Percentiles rank a stretch among this genome's conserved stretches.
Evolutionary conservation across 331 rosid genomes (phyloP).

Genomic region (Malus hybrid): DNA sequence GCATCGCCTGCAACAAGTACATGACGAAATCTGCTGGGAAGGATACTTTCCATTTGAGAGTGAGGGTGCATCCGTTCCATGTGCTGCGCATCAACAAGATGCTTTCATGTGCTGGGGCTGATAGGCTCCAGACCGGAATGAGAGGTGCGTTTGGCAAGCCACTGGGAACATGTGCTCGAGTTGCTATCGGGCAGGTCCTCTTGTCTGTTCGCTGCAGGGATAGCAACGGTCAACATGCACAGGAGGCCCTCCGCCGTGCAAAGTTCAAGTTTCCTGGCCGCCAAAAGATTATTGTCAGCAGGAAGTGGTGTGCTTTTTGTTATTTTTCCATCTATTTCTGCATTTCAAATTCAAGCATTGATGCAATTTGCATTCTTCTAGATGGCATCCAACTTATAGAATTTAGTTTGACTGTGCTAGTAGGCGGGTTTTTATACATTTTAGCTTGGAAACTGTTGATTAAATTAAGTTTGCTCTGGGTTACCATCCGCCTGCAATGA

Average conservation of each 20-base stretch:
- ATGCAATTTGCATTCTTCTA: neutral
- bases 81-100: conserved; percentile 77
- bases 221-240: conserved; percentile 59
- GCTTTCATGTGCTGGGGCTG: conserved; percentile 93
- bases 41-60: conserved; percentile 81
- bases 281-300: conserved; percentile 72
- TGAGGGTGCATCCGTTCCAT: conserved; percentile 82
- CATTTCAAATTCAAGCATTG: neutral
- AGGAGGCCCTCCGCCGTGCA: conserved; percentile 84
- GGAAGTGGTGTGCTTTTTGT: conserved; percentile 53
- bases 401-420: neutral
- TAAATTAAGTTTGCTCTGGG: too few species aligned
- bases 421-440: too few species aligned
- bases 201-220: conserved; percentile 83
- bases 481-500: too few species aligned
- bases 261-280: conserved; percentile 90
- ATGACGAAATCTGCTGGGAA: conserved; percentile 70
- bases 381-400: neutral
- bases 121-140: conserved; percentile 90
- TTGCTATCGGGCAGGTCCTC: conserved; percentile 74
- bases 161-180: conserved; percentile 65
- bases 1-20: conserved; percentile 73
- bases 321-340: neutral
- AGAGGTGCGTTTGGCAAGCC: conserved; percentile 89
- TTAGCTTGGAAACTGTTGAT: too few species aligned